Evolutionary conservation across 345 rosid genomes (phyloP).

Genomic region (Aethionema arabicum): DNA sequence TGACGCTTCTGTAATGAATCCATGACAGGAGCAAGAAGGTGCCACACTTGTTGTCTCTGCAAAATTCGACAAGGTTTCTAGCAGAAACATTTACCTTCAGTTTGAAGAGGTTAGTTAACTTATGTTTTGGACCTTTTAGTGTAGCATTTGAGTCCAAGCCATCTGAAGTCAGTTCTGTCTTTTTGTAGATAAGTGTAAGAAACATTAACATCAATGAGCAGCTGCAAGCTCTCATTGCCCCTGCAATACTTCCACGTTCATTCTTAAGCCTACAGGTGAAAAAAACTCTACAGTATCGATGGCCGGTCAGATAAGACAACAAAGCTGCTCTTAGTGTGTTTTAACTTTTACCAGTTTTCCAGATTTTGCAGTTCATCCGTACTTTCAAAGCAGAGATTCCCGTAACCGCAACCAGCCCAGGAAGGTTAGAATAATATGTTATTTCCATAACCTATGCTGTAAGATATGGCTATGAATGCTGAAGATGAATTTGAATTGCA

Average conservation of each 20-base stretch:
- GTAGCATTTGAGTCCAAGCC: slow-evolving; percentile 1
- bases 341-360: slow-evolving; percentile 26
- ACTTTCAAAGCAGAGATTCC: slow-evolving; percentile 73
- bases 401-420: slow-evolving; percentile 52
- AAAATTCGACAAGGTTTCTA: slow-evolving; percentile 67
- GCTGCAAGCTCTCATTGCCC: slow-evolving; percentile 79
- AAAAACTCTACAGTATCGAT: background rate
- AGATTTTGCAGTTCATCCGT: slow-evolving; percentile 85
- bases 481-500: slow-evolving; percentile 32
- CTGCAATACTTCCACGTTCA: slow-evolving; percentile 80
- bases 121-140: slow-evolving; percentile 20
- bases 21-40: slow-evolving; percentile 76
- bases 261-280: slow-evolving; percentile 74
- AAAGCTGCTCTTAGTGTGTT: background rate
- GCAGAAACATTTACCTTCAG: slow-evolving; percentile 75
- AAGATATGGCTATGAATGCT: slow-evolving; percentile 21
- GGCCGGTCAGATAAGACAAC: background rate
- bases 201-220: slow-evolving; percentile 72
- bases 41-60: slow-evolving; percentile 92
- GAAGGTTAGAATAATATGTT: slow-evolving; percentile 44
- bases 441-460: background rate
- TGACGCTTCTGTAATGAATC: slow-evolving; percentile 10
- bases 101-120: slow-evolving; percentile 80
- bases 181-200: slow-evolving; percentile 69
- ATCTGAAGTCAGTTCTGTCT: slow-evolving; percentile 14